Evolutionary conservation across 345 rosid genomes (phyloP), one percentile per base, ranked within the genome.

Genomic region (Erodium maritimum): DNA sequence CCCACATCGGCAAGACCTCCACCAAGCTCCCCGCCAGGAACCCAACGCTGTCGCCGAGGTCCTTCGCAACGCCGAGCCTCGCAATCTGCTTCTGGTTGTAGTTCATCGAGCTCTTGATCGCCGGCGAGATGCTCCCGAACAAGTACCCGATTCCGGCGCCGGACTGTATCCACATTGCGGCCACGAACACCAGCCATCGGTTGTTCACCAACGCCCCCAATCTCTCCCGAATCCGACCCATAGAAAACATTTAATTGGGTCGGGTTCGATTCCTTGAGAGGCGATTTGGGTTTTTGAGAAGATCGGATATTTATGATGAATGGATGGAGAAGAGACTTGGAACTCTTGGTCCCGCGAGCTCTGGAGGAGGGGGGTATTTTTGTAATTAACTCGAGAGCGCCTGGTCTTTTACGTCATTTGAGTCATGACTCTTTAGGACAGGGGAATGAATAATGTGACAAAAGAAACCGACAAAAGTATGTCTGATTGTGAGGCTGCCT

Each of bases 141-240:
- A 93, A 59, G 69, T 93, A 93, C 53, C 96, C 97, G 57, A 85
- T 70, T 10, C 99, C 99, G 14, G 97, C 97, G 65, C 96, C 83
- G 0, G 97, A 90, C 74, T 89, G 90, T 64, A 93, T 82, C 97
- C 99, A 93, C 91, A 93, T 93, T 80, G 97, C 95, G 0, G 95
- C 91, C 56, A 93, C 96, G 60, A 93, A 90, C 59, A 90, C 99
- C 55, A 87, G 79, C 97, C 97, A 93, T 81, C 99, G 77, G 53
- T 87, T 87, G 66, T 75, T 85, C 24, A 87, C 33, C 66, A 90
- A 86, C 51, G 65, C 69, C 13, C 23, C 45, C 13, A 93, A 63
- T 63, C 59, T 78, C 61, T 89, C 95, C 54, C 68, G 68, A 54
- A 77, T 61, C 18, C 62, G 69, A n/a, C 79, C 84, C 86, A 79